phyloP scores from a whole-genome alignment of 345 rosid genomes.

The Geranium rotundifolium region DNA sequence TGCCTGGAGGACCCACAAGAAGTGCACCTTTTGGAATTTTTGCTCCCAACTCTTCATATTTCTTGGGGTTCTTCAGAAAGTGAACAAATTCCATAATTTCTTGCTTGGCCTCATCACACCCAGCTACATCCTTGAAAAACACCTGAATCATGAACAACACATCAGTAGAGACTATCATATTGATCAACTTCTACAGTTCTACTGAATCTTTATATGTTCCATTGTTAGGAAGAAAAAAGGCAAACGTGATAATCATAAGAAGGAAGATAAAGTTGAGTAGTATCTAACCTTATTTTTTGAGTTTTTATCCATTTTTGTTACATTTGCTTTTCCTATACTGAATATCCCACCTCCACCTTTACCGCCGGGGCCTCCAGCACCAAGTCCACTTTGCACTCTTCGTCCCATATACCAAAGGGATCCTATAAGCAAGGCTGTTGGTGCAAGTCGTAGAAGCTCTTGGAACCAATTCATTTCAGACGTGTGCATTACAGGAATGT shows the following conservation, averaged over 20 bases:
- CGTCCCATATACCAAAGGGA: conserved; percentile 53
- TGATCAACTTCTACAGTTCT: not conserved
- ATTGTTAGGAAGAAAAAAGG: not conserved
- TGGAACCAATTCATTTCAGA: conserved; percentile 70
- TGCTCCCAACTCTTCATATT: conserved; percentile 90
- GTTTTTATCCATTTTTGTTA: conserved; percentile 78
- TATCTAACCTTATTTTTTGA: conserved; percentile 70
- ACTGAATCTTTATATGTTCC: not conserved
- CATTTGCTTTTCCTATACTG: conserved; percentile 80
- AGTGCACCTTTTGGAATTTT: conserved; percentile 95
- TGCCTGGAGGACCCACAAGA: conserved; percentile 91
- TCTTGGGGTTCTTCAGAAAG: conserved; percentile 83
- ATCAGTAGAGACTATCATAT: not conserved
- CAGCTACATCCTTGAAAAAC: conserved; percentile 88
- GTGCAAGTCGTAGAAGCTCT: conserved; percentile 71
- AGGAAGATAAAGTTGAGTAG: not conserved
- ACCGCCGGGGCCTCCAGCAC: conserved; percentile 57
- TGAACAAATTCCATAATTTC: conserved; percentile 98
- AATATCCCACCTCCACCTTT: conserved; percentile 80
- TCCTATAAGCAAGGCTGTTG: conserved; percentile 64
- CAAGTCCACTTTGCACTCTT: conserved; percentile 77
- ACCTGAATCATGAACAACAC: conserved; percentile 27
- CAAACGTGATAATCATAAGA: not conserved
- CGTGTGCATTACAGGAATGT: conserved; percentile 61
- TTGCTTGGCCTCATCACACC: conserved; percentile 97